Evolutionary conservation across 192 early-diverging fungal species (phyloP).

Genomic region (Pecoramyces ruminantium): DNA sequence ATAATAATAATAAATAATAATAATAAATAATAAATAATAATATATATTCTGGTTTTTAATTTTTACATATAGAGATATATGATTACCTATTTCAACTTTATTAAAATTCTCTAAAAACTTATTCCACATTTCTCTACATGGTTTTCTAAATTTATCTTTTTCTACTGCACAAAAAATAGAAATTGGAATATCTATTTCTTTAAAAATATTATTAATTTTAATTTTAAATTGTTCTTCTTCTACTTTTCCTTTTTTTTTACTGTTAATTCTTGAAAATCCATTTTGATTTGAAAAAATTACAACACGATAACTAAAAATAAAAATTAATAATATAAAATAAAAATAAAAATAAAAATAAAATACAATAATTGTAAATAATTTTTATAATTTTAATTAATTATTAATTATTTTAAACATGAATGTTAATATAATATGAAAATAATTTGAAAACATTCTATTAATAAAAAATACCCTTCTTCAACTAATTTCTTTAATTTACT

Average conservation of each 20-base stretch:
- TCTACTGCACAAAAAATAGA: background rate
- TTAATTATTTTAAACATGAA: too few species aligned
- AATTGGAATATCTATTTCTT: background rate
- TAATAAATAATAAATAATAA: too few species aligned
- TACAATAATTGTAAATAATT: too few species aligned
- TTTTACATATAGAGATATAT: background rate
- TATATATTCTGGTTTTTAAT: too few species aligned
- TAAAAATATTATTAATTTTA: background rate
- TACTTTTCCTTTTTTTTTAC: background rate
- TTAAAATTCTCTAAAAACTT: background rate
- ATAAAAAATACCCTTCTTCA: background rate
- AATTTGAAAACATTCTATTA: too few species aligned
- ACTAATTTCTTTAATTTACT: background rate
- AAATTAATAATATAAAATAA: too few species aligned
- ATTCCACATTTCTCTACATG: background rate
- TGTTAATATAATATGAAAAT: too few species aligned
- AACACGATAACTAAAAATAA: background rate
- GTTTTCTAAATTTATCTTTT: background rate
- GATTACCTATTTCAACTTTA: background rate
- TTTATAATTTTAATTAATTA: too few species aligned
- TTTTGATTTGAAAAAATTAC: background rate
- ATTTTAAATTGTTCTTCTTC: background rate
- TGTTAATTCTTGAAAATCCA: background rate
- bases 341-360: too few species aligned
- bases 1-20: too few species aligned